These are phyloP conservation scores for Breynia disticha DNA, from an alignment of 441 rosid genomes.

Conservation along the genomic window DNA sequence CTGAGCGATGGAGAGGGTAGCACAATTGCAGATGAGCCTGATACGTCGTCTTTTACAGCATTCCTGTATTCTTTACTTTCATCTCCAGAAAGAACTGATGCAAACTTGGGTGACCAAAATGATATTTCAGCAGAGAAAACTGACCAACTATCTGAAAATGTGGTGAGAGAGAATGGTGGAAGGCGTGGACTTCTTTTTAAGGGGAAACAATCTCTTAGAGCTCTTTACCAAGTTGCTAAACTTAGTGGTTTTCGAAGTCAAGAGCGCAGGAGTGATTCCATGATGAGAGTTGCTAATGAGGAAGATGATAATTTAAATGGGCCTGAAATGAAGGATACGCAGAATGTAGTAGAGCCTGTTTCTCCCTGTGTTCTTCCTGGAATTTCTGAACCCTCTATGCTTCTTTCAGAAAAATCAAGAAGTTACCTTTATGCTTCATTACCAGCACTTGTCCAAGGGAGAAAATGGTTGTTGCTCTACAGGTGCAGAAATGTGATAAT, in stretches of 20 bases:
- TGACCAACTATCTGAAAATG: constrained; percentile 26
- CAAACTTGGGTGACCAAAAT: constrained; percentile 30
- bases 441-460: constrained; percentile 81
- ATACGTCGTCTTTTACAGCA: constrained; percentile 89
- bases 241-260: constrained; percentile 38
- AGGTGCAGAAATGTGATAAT: constrained; percentile 31
- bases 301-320: constrained; percentile 34
- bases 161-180: constrained; percentile 40
- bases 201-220: constrained; percentile 66
- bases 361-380: constrained; percentile 29
- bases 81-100: constrained; percentile 43
- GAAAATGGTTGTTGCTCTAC: constrained; percentile 88
- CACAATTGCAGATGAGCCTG: constrained; percentile 53
- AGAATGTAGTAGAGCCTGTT: constrained; percentile 30
- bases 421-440: constrained; percentile 55
- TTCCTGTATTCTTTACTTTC: constrained; percentile 76
- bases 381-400: constrained; percentile 73
- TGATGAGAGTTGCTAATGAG: constrained; percentile 25
- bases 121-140: constrained; percentile 33
- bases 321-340: constrained; percentile 48
- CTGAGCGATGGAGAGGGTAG: constrained; percentile 36
- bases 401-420: constrained; percentile 63
- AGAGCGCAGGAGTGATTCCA: constrained; percentile 38
- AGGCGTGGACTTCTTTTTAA: constrained; percentile 58
- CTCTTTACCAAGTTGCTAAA: constrained; percentile 46